Base-by-base conservation (phyloP, 75 land plant genomes). In the Sequoiadendron giganteum region DNA sequence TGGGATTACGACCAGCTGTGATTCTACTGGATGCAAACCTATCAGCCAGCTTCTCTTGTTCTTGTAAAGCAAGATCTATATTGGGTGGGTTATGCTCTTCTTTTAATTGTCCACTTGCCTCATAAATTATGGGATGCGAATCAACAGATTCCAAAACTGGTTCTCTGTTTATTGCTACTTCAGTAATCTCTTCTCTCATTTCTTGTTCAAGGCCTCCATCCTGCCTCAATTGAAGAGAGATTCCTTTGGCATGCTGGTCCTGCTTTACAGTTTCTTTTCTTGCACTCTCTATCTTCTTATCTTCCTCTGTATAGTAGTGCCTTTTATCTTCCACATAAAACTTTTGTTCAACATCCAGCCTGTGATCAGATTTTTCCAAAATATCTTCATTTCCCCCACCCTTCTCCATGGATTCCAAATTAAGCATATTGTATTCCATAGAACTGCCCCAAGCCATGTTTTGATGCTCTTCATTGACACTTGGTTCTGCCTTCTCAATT, bases 21-120 rank as follows among this genome's bases (percentile, higher is more conserved):
- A 82, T 82, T 82, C 42, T 82, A 82, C 84, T 45, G 48, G 84
- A 82, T 3, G 84, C 84, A 82, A 82, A 82, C 84, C 84, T 82
- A 82, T 82, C 52, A n/a, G 84, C 52, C 49, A 82, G 47, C 14
- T 47, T 82, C 15, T 82, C 84, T 47, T 82, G 32, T 47, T 82
- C 84, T 82, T 82, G 15, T 25, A 82, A 47, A 47, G 16, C 30
- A 73, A 34, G 16, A 45, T 45, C 47, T 82, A 82, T 28, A 47
- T 82, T 82, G 32, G 49, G 32, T 11, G 32, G 84, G 14, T 3
- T n/a, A 10, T 47, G 30, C n/a, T 82, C 52, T 82, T 82, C 84
- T n/a, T 82, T 82, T 19, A n/a, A 13, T 34, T 47, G 52, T 28
- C 52, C 84, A 47, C 84, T 82, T 43, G 84, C 47, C 84, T 47